phyloP scores from a whole-genome alignment of 2,329 filamentous ascomycete genomes.

The Xylaria sp. region DNA sequence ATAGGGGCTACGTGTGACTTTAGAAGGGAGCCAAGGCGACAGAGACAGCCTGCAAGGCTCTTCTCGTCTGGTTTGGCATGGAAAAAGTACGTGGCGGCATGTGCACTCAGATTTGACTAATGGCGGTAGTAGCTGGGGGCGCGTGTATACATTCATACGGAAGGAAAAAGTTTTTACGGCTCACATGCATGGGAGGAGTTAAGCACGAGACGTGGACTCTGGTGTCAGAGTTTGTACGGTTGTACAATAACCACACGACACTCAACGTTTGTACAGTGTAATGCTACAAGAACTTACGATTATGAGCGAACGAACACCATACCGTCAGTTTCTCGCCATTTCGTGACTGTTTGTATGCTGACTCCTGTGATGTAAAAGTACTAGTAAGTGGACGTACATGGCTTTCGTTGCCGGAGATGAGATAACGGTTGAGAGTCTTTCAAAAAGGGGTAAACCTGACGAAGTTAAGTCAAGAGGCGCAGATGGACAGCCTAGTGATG shows the following conservation, averaged over 20 bases:
- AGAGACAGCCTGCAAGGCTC: conserved; percentile 8
- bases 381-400: no score
- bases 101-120: conserved; percentile 17
- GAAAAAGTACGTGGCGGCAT: conserved; percentile 26
- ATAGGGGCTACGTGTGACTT: conserved; percentile 20
- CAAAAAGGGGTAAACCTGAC: no score
- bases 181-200: conserved; percentile 33
- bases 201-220: conserved; percentile 26
- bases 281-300: conserved; percentile 24
- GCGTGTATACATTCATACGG: conserved; percentile 33
- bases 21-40: conserved; percentile 9
- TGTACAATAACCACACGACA: conserved; percentile 31
- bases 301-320: conserved; percentile 6
- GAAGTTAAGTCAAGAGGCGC: no score
- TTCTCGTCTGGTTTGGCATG: conserved; percentile 21
- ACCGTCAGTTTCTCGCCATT: neutral
- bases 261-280: conserved; percentile 30
- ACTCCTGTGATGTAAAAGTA: no score
- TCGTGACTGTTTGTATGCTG: neutral
- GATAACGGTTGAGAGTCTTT: no score
- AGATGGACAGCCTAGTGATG: no score
- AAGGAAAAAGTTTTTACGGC: conserved; percentile 29
- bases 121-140: conserved; percentile 19
- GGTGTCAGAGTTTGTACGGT: conserved; percentile 25
- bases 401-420: no score